Evolutionary conservation across 768 basidiomycete genomes (phyloP).

Genomic region (Boletus huronensis): DNA sequence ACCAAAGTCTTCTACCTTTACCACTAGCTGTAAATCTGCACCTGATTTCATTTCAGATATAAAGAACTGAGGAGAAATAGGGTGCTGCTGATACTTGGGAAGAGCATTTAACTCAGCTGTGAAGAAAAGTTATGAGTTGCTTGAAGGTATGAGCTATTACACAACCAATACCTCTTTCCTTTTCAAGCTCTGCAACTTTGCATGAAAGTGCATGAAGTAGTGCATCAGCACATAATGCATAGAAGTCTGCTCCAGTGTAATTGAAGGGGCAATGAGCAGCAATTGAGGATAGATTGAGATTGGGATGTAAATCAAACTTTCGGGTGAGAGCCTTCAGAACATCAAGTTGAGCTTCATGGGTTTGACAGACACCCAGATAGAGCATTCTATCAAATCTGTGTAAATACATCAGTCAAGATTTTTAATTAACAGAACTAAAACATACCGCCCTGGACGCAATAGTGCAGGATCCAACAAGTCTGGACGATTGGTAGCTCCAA

Average conservation of each 20-base stretch:
- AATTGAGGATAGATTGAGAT: slow-evolving; percentile 57
- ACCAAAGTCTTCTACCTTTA: slow-evolving; percentile 72
- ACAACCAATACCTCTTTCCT: slow-evolving; percentile 53
- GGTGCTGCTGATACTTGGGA: slow-evolving; percentile 44
- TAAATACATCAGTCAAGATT: not conserved
- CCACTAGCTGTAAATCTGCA: slow-evolving; percentile 71
- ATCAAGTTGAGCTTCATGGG: slow-evolving; percentile 77
- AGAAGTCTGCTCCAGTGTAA: slow-evolving; percentile 97
- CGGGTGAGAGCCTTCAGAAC: slow-evolving; percentile 89
- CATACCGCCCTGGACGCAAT: slow-evolving; percentile 81
- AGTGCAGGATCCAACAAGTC: slow-evolving; percentile 89
- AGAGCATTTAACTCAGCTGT: slow-evolving; percentile 42
- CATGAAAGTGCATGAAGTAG: slow-evolving; percentile 93
- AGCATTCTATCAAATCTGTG: slow-evolving; percentile 92
- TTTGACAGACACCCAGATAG: slow-evolving; percentile 89
- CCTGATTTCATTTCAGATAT: slow-evolving; percentile 74
- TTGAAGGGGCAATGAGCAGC: slow-evolving; percentile 84
- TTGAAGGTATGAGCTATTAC: not conserved
- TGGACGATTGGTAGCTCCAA: slow-evolving; percentile 94
- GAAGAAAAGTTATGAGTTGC: not conserved
- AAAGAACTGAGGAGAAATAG: slow-evolving; percentile 87
- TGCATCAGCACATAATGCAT: slow-evolving; percentile 95
- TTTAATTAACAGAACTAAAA: not conserved
- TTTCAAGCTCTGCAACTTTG: slow-evolving; percentile 77
- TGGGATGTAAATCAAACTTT: slow-evolving; percentile 80